These are phyloP conservation scores for barrel medic (Medicago truncatula) DNA, from an alignment of 306 rosid genomes.

Conservation along the genomic window MtrunA17r5.0-ANR NC_053048.1:41160001-41160500, in stretches of 20 bases:
- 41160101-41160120: conserved; percentile 33
- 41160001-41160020: background rate
- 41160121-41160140: conserved; percentile 32
- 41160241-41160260: conserved; percentile 43
- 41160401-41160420: background rate
- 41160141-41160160: conserved; percentile 30
- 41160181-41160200: conserved; percentile 41
- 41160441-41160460: conserved; percentile 17
- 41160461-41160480: conserved; percentile 35
- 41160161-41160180: conserved; percentile 41
- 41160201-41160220: conserved; percentile 40
- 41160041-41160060: background rate
- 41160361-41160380: background rate
- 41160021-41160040: background rate
- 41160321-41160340: conserved; percentile 37
- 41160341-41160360: conserved; percentile 6
- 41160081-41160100: conserved; percentile 18
- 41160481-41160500: background rate
- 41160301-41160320: conserved; percentile 40
- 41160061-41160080: background rate
- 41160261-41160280: conserved; percentile 27
- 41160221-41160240: conserved; percentile 15
- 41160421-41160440: background rate
- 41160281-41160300: conserved; percentile 25
- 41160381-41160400: background rate